These are phyloP conservation scores for Beauveria brongniartii DNA, from an alignment of 2,329 filamentous ascomycete genomes.

Conservation along the genomic window DNA sequence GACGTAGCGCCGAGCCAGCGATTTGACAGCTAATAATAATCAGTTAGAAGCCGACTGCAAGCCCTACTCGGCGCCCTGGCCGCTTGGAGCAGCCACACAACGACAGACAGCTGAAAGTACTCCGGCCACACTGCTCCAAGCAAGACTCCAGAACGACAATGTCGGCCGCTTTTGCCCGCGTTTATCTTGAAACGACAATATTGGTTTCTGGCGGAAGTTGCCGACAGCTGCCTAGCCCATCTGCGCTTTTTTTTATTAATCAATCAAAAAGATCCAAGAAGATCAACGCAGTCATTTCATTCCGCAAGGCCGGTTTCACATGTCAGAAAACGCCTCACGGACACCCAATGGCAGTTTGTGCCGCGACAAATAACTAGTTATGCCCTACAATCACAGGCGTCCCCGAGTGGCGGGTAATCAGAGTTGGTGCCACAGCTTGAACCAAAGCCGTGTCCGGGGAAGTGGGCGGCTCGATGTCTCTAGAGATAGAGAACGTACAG, in stretches of 20 bases:
- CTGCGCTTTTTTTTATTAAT: neutral
- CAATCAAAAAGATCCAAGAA: neutral
- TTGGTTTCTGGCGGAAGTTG: neutral
- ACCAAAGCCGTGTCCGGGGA: constrained; percentile 3
- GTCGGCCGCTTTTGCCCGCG: neutral
- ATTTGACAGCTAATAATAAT: neutral
- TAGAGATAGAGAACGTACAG: constrained; percentile 2
- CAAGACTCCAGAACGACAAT: too few relatives aligned
- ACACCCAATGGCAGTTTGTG: neutral
- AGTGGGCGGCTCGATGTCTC: neutral
- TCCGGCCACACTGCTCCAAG: too few relatives aligned
- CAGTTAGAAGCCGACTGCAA: neutral
- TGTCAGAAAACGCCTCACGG: neutral
- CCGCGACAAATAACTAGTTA: too few relatives aligned
- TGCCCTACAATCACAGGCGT: too few relatives aligned
- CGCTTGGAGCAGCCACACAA: neutral
- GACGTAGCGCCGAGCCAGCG: neutral
- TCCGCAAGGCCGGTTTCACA: neutral
- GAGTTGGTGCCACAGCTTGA: too few relatives aligned
- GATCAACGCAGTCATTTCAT: neutral
- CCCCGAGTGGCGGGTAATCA: too few relatives aligned
- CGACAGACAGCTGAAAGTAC: too few relatives aligned
- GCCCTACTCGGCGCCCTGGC: neutral
- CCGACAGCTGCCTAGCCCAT: neutral
- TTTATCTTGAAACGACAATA: neutral